These are phyloP conservation scores for Volutella citrinella DNA, from an alignment of 2,329 filamentous ascomycete genomes.

Conservation along the genomic window DNA sequence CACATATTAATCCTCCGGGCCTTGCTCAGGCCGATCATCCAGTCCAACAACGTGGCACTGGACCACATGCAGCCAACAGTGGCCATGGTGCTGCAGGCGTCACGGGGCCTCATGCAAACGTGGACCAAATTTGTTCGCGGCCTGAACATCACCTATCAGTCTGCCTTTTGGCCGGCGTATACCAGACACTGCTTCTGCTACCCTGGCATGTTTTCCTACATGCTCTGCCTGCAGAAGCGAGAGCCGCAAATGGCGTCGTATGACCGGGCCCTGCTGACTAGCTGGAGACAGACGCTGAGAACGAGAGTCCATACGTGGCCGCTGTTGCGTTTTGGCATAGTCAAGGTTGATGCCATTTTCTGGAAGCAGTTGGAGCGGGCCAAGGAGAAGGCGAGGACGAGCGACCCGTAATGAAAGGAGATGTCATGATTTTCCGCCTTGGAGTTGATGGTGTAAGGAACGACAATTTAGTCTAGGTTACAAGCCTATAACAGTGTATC, in stretches of 20 bases:
- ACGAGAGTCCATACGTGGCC: constrained; percentile 19
- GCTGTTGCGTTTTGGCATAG: constrained; percentile 16
- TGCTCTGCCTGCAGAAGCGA: constrained; percentile 12
- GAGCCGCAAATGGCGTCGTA: constrained; percentile 5
- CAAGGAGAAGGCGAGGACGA: too few relatives aligned
- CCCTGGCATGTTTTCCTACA: constrained; percentile 17
- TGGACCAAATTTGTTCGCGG: constrained; percentile 13
- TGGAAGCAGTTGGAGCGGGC: constrained; percentile 21
- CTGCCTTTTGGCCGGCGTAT: constrained; percentile 19
- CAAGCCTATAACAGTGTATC: too few relatives aligned
- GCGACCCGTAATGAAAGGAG: too few relatives aligned
- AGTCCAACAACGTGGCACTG: not conserved
- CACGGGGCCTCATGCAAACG: constrained; percentile 13
- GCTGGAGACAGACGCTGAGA: constrained; percentile 15
- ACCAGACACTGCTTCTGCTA: constrained; percentile 16
- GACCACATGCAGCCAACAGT: not conserved
- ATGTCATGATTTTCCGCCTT: too few relatives aligned
- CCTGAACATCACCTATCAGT: constrained; percentile 12
- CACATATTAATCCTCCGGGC: constrained; percentile 12
- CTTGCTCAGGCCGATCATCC: constrained; percentile 12
- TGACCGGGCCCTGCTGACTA: constrained; percentile 13
- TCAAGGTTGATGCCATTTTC: constrained; percentile 21
- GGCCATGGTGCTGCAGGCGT: constrained; percentile 10
- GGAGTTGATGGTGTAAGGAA: too few relatives aligned
- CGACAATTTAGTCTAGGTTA: too few relatives aligned